Evolutionary conservation across 2,329 filamentous ascomycete species (phyloP).

Genomic region (Pseudogymnoascus sp.): DNA sequence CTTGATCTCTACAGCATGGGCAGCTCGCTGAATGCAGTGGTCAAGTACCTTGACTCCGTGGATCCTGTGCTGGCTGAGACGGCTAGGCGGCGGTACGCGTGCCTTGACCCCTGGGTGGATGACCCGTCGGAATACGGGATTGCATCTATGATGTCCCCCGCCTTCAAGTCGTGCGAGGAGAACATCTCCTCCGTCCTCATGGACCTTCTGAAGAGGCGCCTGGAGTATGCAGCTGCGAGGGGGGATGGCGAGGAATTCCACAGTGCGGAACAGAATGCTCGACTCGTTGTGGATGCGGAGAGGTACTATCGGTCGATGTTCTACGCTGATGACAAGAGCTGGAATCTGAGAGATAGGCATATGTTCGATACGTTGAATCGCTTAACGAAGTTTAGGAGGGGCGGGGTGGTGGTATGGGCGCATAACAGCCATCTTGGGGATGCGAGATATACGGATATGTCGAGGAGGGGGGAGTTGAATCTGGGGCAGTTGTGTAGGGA

Average conservation of each 20-base stretch:
- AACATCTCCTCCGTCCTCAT: conserved; percentile 39
- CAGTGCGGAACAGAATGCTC: conserved; percentile 44
- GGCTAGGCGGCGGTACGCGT: conserved; percentile 40
- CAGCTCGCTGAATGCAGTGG: conserved; percentile 38
- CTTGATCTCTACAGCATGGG: conserved; percentile 47
- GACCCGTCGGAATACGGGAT: conserved; percentile 44
- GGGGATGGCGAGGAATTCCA: conserved; percentile 41
- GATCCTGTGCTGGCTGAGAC: conserved; percentile 37
- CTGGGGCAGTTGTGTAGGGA: conserved; percentile 48
- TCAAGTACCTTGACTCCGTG: conserved; percentile 40
- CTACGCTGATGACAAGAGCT: conserved; percentile 40
- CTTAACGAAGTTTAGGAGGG: conserved; percentile 35
- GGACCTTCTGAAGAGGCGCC: conserved; percentile 35
- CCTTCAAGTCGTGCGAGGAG: conserved; percentile 39
- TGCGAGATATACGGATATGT: conserved; percentile 45
- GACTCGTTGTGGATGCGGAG: conserved; percentile 39
- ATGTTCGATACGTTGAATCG: conserved; percentile 44
- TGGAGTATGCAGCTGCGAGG: conserved; percentile 29
- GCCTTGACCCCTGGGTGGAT: conserved; percentile 41
- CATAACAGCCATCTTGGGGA: conserved; percentile 49
- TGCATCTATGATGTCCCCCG: conserved; percentile 28
- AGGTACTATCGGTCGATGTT: conserved; percentile 47
- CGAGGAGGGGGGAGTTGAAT: conserved; percentile 39
- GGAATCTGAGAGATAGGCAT: conserved; percentile 45
- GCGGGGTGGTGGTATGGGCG: conserved; percentile 46